phyloP scores from a whole-genome alignment of 2,329 filamentous ascomycete genomes.

The Cordyceps cateniannulata region DNA sequence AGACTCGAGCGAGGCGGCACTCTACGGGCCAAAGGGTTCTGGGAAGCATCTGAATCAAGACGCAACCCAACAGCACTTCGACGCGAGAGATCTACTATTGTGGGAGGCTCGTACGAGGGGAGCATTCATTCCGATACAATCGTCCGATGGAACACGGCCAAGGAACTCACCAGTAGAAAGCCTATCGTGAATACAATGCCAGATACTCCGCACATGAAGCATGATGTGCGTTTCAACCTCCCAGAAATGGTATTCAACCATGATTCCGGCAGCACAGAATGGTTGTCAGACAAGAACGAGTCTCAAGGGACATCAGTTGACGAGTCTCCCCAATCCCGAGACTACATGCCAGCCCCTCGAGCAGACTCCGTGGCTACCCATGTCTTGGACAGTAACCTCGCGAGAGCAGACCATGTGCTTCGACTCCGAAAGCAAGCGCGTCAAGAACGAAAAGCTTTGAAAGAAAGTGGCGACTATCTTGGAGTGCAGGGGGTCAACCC shows the following conservation, averaged over 20 bases:
- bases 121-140: conserved; percentile 25
- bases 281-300: background rate
- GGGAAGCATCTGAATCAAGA: conserved; percentile 19
- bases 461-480: conserved; percentile 51
- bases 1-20: conserved; percentile 46
- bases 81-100: conserved; percentile 15
- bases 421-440: conserved; percentile 27
- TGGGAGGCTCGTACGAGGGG: background rate
- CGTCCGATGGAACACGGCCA: conserved; percentile 30
- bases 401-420: conserved; percentile 18
- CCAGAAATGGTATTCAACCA: background rate
- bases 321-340: background rate
- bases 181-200: background rate
- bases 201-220: background rate
- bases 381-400: conserved; percentile 13
- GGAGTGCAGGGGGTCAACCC: conserved; percentile 55
- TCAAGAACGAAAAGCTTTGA: conserved; percentile 37
- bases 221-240: background rate
- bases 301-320: background rate
- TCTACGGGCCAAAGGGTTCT: conserved; percentile 26
- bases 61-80: conserved; percentile 2
- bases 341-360: background rate
- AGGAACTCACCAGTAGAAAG: conserved; percentile 18
- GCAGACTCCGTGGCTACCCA: conserved; percentile 6
- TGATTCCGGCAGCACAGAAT: conserved; percentile 1